phyloP scores from a whole-genome alignment of 169 alveolate species.

The Babesia ovis region DNA sequence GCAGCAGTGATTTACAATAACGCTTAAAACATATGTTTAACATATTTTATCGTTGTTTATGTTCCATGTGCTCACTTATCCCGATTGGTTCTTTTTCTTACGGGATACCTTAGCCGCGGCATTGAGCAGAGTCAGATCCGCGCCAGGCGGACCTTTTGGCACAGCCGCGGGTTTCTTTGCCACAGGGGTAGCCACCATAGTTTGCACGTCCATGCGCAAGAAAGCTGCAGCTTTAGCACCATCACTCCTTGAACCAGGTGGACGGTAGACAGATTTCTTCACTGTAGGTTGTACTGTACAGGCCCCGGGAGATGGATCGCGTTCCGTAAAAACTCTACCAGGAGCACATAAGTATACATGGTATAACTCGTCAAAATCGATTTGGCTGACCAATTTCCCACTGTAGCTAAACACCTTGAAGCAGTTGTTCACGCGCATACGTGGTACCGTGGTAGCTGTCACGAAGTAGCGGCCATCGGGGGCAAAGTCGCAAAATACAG shows the following conservation, averaged over 20 bases:
- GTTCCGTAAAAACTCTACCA: constrained; percentile 12
- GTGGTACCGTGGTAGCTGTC: constrained; percentile 86
- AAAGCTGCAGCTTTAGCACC: background rate
- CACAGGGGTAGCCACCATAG: constrained; percentile 51
- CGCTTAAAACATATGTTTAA: background rate
- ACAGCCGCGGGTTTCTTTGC: background rate
- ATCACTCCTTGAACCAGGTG: constrained; percentile 71
- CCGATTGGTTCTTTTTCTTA: constrained; percentile 43
- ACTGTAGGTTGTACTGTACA: constrained; percentile 28
- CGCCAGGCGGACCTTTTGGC: constrained; percentile 66
- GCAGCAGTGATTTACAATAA: constrained; percentile 54
- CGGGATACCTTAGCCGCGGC: constrained; percentile 56
- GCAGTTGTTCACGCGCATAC: constrained; percentile 89
- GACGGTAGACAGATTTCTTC: constrained; percentile 70
- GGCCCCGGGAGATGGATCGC: constrained; percentile 70
- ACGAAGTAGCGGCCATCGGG: constrained; percentile 80
- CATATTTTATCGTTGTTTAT: background rate
- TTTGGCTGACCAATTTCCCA: constrained; percentile 72
- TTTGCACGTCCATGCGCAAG: constrained; percentile 28
- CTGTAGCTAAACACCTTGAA: constrained; percentile 76
- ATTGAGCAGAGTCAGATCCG: constrained; percentile 54
- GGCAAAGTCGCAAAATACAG: constrained; percentile 78
- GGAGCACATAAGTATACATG: constrained; percentile 61
- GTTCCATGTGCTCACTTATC: too few relatives aligned
- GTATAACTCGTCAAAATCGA: constrained; percentile 73